A percentile compares a stretch with the other conserved stretches of the same genome.
phyloP scores from a whole-genome alignment of 1,139 yeast species.

The Yamadazyma jaroonii region DNA sequence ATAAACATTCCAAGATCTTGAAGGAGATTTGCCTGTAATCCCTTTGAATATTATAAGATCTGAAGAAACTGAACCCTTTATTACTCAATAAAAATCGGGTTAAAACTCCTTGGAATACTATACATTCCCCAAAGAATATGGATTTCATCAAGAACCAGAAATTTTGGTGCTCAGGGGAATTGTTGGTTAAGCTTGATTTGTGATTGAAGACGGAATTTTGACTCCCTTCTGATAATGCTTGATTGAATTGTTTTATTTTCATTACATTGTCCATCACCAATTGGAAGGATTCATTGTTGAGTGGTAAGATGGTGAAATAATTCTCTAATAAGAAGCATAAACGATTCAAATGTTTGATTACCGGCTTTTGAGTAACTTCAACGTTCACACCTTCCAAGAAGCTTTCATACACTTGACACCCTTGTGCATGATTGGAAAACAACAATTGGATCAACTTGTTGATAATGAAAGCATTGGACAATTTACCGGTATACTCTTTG shows the following conservation, averaged over 20 bases:
- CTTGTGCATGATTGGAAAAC: constrained; percentile 16
- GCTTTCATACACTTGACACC: constrained; percentile 16
- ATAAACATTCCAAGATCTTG: constrained; percentile 45
- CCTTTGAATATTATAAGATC: constrained; percentile 18
- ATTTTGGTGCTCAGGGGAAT: constrained; percentile 18
- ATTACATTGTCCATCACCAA: constrained; percentile 20
- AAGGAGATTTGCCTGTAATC: constrained; percentile 32
- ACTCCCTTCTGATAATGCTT: constrained; percentile 21
- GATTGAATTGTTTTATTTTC: constrained; percentile 27
- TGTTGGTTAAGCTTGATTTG: constrained; percentile 12
- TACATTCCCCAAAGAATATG: constrained; percentile 47
- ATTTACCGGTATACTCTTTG: constrained; percentile 21
- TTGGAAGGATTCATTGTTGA: constrained; percentile 16
- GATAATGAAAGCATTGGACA: constrained; percentile 24
- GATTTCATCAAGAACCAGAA: constrained; percentile 42
- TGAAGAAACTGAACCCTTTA: constrained; percentile 8
- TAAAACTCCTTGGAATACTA: constrained; percentile 56
- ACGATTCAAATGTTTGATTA: constrained; percentile 48
- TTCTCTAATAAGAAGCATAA: constrained; percentile 47
- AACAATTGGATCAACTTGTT: constrained; percentile 21
- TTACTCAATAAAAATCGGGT: constrained; percentile 30
- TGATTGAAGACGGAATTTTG: constrained; percentile 23
- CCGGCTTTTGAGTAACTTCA: constrained; percentile 34
- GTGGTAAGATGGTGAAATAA: constrained; percentile 22
- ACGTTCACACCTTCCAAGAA: constrained; percentile 15